Percentiles rank a stretch among this genome's conserved stretches.
phyloP scores from a whole-genome alignment of 768 basidiomycete species.

The Mycena galopus region DNA sequence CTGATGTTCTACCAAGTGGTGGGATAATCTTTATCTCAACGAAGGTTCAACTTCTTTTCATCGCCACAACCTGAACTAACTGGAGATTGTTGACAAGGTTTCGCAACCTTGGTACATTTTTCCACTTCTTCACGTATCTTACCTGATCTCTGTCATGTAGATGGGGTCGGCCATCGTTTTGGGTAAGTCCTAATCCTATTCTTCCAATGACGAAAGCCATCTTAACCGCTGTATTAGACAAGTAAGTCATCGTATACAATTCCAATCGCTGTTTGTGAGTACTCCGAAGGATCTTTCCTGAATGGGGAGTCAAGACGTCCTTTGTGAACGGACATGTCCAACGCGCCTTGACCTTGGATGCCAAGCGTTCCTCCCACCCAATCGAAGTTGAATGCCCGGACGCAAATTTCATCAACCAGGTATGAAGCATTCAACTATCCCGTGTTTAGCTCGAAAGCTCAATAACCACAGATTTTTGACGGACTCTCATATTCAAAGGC shows the following conservation, averaged over 20 bases:
- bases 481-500: constrained; percentile 88
- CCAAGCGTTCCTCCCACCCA: constrained; percentile 58
- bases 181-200: constrained; percentile 69
- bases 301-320: constrained; percentile 85
- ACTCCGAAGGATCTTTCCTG: constrained; percentile 72
- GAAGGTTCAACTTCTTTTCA: constrained; percentile 62
- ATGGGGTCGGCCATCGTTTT: constrained; percentile 90
- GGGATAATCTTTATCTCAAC: constrained; percentile 86
- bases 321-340: constrained; percentile 84
- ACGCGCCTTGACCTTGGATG: constrained; percentile 56
- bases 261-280: not conserved
- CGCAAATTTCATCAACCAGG: constrained; percentile 80
- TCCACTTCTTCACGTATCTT: not conserved
- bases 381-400: constrained; percentile 95
- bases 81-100: constrained; percentile 62
- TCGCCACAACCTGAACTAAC: not conserved
- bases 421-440: not conserved
- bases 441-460: not conserved
- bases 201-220: too few relatives aligned
- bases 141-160: constrained; percentile 49
- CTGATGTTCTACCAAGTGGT: too few relatives aligned
- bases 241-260: constrained; percentile 49
- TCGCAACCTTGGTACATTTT: constrained; percentile 76
- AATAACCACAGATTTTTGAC: constrained; percentile 95
- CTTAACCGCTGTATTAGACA: too few relatives aligned